phyloP scores from a whole-genome alignment of 2,329 filamentous ascomycete genomes.

The Aspergillaceae sp. region DNA sequence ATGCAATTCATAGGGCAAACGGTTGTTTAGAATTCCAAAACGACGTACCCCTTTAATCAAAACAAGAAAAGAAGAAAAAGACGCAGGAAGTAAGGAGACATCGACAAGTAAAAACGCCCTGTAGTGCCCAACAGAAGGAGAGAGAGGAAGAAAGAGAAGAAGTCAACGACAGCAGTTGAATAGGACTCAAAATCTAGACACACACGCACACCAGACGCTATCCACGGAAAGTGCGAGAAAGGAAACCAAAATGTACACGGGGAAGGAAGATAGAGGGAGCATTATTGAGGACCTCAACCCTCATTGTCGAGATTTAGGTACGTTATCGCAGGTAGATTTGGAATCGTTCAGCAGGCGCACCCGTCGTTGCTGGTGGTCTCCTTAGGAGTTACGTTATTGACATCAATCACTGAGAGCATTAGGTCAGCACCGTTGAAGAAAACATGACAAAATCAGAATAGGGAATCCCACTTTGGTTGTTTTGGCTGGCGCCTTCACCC shows the following conservation, averaged over 20 bases:
- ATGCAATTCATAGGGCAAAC: neutral
- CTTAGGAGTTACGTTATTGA: slow-evolving; percentile 65
- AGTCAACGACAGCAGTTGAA: neutral
- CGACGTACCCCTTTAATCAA: neutral
- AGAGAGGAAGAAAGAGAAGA: neutral
- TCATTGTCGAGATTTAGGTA: slow-evolving; percentile 17
- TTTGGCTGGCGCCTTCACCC: slow-evolving; percentile 68
- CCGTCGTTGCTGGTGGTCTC: slow-evolving; percentile 61
- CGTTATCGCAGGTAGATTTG: neutral
- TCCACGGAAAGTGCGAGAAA: slow-evolving; percentile 20
- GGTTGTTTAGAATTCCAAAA: neutral
- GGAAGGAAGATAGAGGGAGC: slow-evolving; percentile 20
- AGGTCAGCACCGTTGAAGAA: slow-evolving; percentile 16
- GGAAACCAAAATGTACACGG: slow-evolving; percentile 30
- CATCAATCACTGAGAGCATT: slow-evolving; percentile 68
- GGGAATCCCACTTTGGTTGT: slow-evolving; percentile 63
- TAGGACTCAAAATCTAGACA: slow-evolving; percentile 16
- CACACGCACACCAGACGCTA: slow-evolving; percentile 15
- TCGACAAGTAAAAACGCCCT: too few relatives aligned
- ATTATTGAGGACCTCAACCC: slow-evolving; percentile 29
- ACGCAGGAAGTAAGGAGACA: neutral
- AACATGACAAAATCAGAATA: neutral
- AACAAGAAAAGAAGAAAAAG: slow-evolving; percentile 2
- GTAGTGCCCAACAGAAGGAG: too few relatives aligned
- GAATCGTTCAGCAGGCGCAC: slow-evolving; percentile 51